phyloP scores from a whole-genome alignment of 352 stramenopile genomes.

The Thraustotheca clavata region DNA sequence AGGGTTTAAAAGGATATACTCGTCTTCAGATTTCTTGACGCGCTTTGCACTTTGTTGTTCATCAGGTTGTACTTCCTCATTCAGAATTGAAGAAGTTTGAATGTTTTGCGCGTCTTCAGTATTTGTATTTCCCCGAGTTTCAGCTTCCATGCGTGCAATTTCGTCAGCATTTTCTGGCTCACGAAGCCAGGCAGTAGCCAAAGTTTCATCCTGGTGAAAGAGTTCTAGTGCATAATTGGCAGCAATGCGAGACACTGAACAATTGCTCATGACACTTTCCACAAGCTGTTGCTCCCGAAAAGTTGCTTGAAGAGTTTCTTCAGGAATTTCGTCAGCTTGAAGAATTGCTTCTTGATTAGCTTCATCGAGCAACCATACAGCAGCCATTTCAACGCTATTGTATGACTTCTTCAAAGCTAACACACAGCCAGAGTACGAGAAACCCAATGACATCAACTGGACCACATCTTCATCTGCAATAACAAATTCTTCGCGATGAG shows the following conservation, averaged over 20 bases:
- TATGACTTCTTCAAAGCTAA: constrained; percentile 57
- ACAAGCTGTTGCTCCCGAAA: constrained; percentile 7
- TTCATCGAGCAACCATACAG: constrained; percentile 78
- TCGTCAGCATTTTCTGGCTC: constrained; percentile 52
- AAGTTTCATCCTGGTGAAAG: constrained; percentile 52
- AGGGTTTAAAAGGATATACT: constrained; percentile 90
- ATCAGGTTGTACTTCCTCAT: constrained; percentile 18
- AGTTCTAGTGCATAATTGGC: constrained; percentile 58
- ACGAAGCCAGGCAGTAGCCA: constrained; percentile 53
- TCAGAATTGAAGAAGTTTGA: constrained; percentile 33
- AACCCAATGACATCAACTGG: constrained; percentile 83
- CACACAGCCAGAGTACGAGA: constrained; percentile 74
- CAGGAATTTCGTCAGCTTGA: constrained; percentile 43
- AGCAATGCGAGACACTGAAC: constrained; percentile 39
- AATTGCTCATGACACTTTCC: constrained; percentile 9
- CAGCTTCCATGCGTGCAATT: constrained; percentile 47
- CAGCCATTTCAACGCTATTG: constrained; percentile 59
- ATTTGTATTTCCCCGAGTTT: constrained; percentile 2
- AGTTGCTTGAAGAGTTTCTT: constrained; percentile 25
- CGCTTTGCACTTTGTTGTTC: constrained; percentile 45
- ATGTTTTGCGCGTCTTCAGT: not conserved
- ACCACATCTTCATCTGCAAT: constrained; percentile 77
- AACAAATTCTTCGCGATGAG: constrained; percentile 23
- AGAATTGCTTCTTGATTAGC: constrained; percentile 63
- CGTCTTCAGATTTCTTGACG: constrained; percentile 50